These are phyloP conservation scores for Neonectria faginata DNA, from an alignment of 2,329 filamentous ascomycete species.

Conservation along the genomic window DNA sequence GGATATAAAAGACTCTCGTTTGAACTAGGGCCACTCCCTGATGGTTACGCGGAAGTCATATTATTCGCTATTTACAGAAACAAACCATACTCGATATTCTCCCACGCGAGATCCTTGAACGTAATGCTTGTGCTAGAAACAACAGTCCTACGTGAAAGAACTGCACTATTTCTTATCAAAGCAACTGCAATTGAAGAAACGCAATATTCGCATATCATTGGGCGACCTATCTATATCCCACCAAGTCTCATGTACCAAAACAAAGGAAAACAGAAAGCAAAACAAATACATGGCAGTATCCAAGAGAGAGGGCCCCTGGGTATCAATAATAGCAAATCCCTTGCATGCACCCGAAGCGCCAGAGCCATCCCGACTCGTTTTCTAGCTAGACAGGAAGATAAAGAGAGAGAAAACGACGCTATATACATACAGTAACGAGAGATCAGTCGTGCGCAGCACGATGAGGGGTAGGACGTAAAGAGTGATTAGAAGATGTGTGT, in stretches of 20 bases:
- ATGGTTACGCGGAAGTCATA: not conserved
- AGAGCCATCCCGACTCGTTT: slow-evolving; percentile 15
- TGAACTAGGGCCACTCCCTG: not conserved
- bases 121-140: no score
- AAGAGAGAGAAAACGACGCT: slow-evolving; percentile 9
- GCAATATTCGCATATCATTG: slow-evolving; percentile 42
- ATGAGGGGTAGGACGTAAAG: slow-evolving; percentile 2
- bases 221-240: slow-evolving; percentile 29
- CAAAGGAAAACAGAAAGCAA: slow-evolving; percentile 25
- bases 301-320: slow-evolving; percentile 32
- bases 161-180: not conserved
- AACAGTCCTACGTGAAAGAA: not conserved
- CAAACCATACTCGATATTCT: not conserved
- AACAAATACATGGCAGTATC: slow-evolving; percentile 7
- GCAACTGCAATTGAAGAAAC: slow-evolving; percentile 2
- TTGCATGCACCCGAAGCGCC: slow-evolving; percentile 35
- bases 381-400: slow-evolving; percentile 23
- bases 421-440: slow-evolving; percentile 7
- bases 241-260: slow-evolving; percentile 16
- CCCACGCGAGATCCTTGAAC: not conserved
- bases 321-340: slow-evolving; percentile 42
- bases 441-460: slow-evolving; percentile 15
- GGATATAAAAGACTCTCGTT: slow-evolving; percentile 15
- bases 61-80: not conserved
- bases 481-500: slow-evolving; percentile 13